Evolutionary conservation across 1,284 basidiomycete species (phyloP).

Genomic region (Fomitopsis betulina): DNA sequence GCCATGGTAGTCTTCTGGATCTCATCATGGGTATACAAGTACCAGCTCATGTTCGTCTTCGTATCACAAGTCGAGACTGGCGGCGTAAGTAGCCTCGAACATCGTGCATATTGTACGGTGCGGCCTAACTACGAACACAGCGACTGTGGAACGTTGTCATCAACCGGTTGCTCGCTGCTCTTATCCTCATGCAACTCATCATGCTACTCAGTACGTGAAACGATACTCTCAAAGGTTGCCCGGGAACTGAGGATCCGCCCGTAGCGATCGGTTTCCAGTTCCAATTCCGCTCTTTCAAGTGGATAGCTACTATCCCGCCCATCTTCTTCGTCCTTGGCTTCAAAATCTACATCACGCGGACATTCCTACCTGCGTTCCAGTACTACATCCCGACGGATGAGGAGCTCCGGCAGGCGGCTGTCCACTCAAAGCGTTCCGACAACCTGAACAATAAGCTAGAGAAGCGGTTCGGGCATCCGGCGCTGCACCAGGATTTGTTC

Average conservation of each 20-base stretch:
- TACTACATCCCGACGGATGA: constrained; percentile 74
- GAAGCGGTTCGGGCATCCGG: constrained; percentile 85
- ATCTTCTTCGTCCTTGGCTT: constrained; percentile 72
- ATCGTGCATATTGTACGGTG: neutral
- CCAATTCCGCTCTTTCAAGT: constrained; percentile 66
- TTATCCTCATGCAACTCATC: constrained; percentile 80
- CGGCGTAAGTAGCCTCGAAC: constrained; percentile 53
- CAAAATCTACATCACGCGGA: constrained; percentile 77
- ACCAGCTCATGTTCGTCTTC: constrained; percentile 92
- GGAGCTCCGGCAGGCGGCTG: constrained; percentile 65
- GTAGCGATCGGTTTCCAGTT: constrained; percentile 84
- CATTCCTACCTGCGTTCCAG: constrained; percentile 68
- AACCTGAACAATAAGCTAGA: constrained; percentile 64
- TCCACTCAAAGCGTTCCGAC: constrained; percentile 71
- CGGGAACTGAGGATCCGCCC: constrained; percentile 3
- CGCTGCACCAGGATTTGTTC: constrained; percentile 75
- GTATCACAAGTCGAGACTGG: constrained; percentile 87
- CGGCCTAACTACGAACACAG: constrained; percentile 30
- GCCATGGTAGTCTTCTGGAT: constrained; percentile 83
- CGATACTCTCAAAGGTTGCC: neutral
- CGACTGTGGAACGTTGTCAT: constrained; percentile 90
- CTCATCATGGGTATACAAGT: constrained; percentile 81
- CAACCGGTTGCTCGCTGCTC: constrained; percentile 76
- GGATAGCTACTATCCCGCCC: constrained; percentile 73
- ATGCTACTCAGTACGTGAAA: constrained; percentile 79